These are phyloP conservation scores for Termitomyces sp. DNA, from an alignment of 768 basidiomycete species.

Conservation along the genomic window DNA sequence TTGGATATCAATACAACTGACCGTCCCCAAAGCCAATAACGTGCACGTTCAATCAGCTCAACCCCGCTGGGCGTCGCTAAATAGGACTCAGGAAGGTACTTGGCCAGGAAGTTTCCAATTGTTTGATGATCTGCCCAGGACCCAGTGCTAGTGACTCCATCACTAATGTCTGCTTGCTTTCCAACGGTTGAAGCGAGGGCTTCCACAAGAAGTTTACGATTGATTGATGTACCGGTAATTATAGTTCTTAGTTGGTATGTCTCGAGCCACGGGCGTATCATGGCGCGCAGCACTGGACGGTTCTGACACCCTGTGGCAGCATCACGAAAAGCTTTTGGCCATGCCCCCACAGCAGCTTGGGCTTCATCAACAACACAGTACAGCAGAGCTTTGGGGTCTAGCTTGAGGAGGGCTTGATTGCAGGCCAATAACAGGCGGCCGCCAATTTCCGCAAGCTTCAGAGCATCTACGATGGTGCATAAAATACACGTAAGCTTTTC, in stretches of 20 bases:
- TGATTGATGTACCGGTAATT: background rate
- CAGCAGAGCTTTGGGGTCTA: too few relatives aligned
- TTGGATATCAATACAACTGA: background rate
- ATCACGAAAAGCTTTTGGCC: background rate
- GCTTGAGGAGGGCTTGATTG: too few relatives aligned
- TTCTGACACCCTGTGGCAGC: background rate
- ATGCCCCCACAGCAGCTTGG: background rate
- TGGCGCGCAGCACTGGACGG: background rate
- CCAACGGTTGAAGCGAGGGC: background rate
- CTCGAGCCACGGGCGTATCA: background rate
- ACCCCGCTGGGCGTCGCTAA: background rate
- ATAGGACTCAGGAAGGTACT: background rate
- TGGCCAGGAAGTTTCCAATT: background rate
- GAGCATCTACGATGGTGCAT: too few relatives aligned
- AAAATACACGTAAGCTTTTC: background rate
- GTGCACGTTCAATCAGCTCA: background rate
- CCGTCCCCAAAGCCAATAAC: background rate
- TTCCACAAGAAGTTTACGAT: background rate
- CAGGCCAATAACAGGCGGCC: background rate
- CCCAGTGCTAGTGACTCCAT: background rate
- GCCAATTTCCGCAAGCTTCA: too few relatives aligned
- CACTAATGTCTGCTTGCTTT: background rate
- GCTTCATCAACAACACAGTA: constrained; percentile 1
- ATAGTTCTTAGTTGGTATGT: background rate
- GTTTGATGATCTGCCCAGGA: background rate